These are phyloP conservation scores for Platanthera zijinensis DNA, from an alignment of 106 monocot species.

Conservation along the genomic window DNA sequence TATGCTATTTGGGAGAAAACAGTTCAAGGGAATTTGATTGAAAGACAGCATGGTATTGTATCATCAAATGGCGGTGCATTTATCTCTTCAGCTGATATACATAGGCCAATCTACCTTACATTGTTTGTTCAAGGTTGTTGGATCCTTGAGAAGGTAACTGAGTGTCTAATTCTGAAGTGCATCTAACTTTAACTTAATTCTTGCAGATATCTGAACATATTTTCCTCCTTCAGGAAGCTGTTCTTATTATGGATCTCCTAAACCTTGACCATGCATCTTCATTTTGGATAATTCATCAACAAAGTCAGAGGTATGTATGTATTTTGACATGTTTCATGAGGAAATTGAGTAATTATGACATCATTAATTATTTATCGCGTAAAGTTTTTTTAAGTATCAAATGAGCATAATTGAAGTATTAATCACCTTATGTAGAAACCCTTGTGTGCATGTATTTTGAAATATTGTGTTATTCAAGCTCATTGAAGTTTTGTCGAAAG, in stretches of 20 bases:
- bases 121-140: conserved; percentile 92
- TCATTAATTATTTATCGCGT: background rate
- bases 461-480: background rate
- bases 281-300: conserved; percentile 82
- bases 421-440: background rate
- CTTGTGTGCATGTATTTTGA: background rate
- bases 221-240: conserved; percentile 41
- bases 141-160: conserved; percentile 80
- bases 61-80: conserved; percentile 49
- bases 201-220: conserved; percentile 4
- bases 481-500: too few species aligned
- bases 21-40: conserved; percentile 55
- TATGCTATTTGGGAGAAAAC: conserved; percentile 83
- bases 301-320: conserved; percentile 68
- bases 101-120: conserved; percentile 69
- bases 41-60: conserved; percentile 74
- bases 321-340: background rate
- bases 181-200: background rate
- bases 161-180: background rate
- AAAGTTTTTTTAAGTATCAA: background rate
- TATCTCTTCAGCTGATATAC: conserved; percentile 76
- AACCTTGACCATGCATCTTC: conserved; percentile 50
- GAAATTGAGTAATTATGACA: background rate
- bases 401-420: too few species aligned
- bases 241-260: conserved; percentile 64